These are phyloP conservation scores for Thuja plicata DNA, from an alignment of 83 land plant species.

Conservation along the genomic window DNA sequence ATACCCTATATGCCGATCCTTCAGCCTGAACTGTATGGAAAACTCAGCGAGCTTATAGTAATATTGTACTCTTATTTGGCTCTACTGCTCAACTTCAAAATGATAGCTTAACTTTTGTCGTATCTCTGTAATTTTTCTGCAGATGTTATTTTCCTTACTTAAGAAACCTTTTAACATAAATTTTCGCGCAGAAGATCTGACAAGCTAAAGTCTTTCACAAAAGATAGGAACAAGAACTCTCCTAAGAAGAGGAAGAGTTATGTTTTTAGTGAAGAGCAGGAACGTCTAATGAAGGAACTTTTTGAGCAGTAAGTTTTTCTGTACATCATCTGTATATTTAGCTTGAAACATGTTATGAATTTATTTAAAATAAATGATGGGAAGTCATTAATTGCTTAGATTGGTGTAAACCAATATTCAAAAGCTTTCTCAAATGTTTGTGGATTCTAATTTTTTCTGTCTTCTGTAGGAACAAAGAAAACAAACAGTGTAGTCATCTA, in stretches of 20 bases:
- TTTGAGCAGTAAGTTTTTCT: constrained; percentile 38
- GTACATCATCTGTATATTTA: not conserved
- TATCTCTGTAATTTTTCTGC: not conserved
- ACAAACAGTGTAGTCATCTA: not conserved
- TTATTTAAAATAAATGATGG: not conserved
- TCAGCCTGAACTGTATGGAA: not conserved
- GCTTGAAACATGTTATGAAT: not conserved
- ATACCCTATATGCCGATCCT: not conserved
- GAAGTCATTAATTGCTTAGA: not conserved
- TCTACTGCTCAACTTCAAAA: not conserved
- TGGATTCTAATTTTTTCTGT: not conserved
- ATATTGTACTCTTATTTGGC: not conserved
- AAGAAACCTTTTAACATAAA: not conserved
- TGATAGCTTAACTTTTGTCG: not conserved
- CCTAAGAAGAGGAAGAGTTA: not conserved
- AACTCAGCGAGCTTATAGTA: not conserved
- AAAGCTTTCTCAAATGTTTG: not conserved
- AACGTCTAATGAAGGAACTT: constrained; percentile 7
- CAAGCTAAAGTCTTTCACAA: not conserved
- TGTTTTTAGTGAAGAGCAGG: constrained; percentile 4
- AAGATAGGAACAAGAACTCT: constrained; percentile 3
- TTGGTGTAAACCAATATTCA: not conserved
- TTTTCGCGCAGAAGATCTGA: not conserved
- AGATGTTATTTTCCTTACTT: not conserved
- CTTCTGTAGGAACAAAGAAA: constrained; percentile 11